phyloP scores from a whole-genome alignment of 805 yeast species.

The Candida piceae region DNA sequence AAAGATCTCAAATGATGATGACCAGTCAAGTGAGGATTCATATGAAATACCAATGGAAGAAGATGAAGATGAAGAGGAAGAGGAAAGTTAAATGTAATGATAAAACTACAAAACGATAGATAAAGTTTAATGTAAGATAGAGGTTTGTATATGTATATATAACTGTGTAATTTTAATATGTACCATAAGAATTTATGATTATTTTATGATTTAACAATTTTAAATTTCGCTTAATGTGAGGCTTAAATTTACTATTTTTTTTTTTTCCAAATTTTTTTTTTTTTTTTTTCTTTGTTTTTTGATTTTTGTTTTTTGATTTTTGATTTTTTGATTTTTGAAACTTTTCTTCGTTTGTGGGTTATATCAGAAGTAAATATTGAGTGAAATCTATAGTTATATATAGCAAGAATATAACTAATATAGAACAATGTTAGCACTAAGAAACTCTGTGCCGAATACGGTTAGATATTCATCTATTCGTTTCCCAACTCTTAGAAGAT shows the following conservation, averaged over 20 bases:
- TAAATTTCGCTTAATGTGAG: not conserved
- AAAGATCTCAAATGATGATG: slow-evolving; percentile 3
- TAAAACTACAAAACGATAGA: too few species aligned
- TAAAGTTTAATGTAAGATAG: too few species aligned
- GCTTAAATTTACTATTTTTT: not conserved
- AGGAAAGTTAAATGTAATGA: too few species aligned
- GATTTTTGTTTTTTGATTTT: not conserved
- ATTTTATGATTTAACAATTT: too few species aligned
- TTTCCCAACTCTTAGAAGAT: not conserved
- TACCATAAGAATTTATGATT: too few species aligned
- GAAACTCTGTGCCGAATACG: not conserved
- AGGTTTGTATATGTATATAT: too few species aligned
- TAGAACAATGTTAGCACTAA: too few species aligned
- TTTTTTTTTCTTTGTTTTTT: not conserved
- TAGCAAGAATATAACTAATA: too few species aligned
- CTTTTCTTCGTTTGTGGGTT: too few species aligned
- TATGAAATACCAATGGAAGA: slow-evolving; percentile 16
- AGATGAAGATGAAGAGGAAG: slow-evolving; percentile 15
- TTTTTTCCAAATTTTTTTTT: not conserved
- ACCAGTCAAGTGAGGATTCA: slow-evolving; percentile 1
- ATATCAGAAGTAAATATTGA: too few species aligned
- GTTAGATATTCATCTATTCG: not conserved
- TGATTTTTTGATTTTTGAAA: not conserved
- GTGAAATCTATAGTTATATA: too few species aligned
- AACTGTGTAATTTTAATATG: too few species aligned